A percentile compares a stretch with the other conserved stretches of the same genome.
Conservation (phyloP, 2,329 filamentous ascomycete species). For the Colletotrichum sp. region DNA sequence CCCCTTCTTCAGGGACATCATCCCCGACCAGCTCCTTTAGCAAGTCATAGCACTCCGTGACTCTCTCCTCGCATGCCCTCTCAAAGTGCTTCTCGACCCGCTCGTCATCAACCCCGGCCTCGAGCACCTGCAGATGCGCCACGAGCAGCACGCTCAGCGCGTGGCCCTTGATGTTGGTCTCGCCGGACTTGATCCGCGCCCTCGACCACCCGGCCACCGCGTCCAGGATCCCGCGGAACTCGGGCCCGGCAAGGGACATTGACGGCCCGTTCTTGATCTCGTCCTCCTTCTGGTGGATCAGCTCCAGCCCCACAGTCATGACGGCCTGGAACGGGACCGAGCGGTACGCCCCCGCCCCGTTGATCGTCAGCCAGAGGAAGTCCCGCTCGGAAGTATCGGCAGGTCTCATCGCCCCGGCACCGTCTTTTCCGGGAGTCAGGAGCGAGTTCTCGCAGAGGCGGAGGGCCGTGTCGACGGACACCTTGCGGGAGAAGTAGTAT, state of each 20-base stretch:
- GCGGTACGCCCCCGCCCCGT: slow-evolving; percentile 46
- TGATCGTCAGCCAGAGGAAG: slow-evolving; percentile 43
- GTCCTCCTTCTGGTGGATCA: slow-evolving; percentile 49
- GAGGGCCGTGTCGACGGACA: slow-evolving; percentile 47
- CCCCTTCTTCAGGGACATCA: slow-evolving; percentile 1
- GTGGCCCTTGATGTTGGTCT: slow-evolving; percentile 48
- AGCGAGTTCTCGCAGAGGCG: slow-evolving; percentile 26
- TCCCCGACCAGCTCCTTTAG: slow-evolving; percentile 37
- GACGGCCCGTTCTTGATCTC: slow-evolving; percentile 35
- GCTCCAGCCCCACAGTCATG: slow-evolving; percentile 49
- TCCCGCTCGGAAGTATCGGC: slow-evolving; percentile 22
- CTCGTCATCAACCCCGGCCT: slow-evolving; percentile 28
- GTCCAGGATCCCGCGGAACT: slow-evolving; percentile 35
- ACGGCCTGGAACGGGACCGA: slow-evolving; percentile 43
- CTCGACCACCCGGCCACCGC: slow-evolving; percentile 34
- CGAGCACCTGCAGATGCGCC: slow-evolving; percentile 39
- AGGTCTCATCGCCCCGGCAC: neutral
- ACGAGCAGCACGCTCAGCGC: slow-evolving; percentile 36
- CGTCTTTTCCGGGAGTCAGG: slow-evolving; percentile 14
- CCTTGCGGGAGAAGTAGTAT: slow-evolving; percentile 59
- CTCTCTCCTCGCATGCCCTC: slow-evolving; percentile 27
- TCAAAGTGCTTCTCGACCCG: slow-evolving; percentile 36
- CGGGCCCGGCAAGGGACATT: slow-evolving; percentile 32
- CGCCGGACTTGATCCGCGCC: slow-evolving; percentile 41
- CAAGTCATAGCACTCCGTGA: slow-evolving; percentile 32